Evolutionary conservation across 371 early-diverging fungal genomes (phyloP).

Genomic region (Mucor indicus): DNA sequence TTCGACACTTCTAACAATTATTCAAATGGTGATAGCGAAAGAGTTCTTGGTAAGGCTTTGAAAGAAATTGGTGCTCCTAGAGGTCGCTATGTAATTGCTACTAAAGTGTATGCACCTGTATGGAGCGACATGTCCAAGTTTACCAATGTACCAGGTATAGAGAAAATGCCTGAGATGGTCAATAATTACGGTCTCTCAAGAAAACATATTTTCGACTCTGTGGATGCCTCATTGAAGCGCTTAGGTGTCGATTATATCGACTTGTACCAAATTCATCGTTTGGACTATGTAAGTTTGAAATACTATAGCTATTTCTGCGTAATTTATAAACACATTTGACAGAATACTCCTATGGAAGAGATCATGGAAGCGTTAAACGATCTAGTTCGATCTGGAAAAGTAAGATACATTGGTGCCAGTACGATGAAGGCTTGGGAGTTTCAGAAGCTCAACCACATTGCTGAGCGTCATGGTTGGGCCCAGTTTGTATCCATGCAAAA

Average conservation of each 20-base stretch:
- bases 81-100: constrained; percentile 35
- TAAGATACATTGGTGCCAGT: constrained; percentile 44
- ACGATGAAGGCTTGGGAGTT: constrained; percentile 40
- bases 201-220: constrained; percentile 53
- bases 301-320: too few relatives aligned
- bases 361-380: constrained; percentile 59
- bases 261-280: constrained; percentile 56
- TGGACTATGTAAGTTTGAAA: constrained; percentile 28
- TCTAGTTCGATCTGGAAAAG: constrained; percentile 47
- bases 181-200: constrained; percentile 45
- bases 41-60: constrained; percentile 36
- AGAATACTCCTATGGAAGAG: constrained; percentile 44
- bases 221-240: constrained; percentile 47
- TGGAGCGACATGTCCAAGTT: not conserved
- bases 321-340: not conserved
- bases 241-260: constrained; percentile 59
- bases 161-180: constrained; percentile 1
- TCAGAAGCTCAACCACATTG: constrained; percentile 33
- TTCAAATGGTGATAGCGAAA: constrained; percentile 34
- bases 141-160: not conserved
- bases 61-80: constrained; percentile 37
- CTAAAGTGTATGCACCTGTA: constrained; percentile 30
- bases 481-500: constrained; percentile 53
- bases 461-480: constrained; percentile 52
- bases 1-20: constrained; percentile 34